Base-by-base conservation (phyloP, 2,329 filamentous ascomycete genomes). In the Arthrobotrys pseudoclavata region DNA sequence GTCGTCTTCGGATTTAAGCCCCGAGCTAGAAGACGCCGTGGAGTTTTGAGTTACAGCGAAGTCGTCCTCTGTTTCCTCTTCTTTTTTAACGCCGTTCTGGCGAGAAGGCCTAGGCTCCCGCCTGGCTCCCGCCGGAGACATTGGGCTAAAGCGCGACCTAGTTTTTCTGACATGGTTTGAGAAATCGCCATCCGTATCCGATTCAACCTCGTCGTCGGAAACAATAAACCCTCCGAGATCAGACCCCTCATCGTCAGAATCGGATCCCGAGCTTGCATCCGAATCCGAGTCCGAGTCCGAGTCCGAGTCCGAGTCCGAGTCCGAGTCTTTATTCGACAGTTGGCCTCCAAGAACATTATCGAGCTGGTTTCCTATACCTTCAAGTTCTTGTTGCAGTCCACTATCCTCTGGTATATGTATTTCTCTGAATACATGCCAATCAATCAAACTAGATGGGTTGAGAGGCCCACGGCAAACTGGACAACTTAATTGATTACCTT, bases 401-500 rank as follows among this genome's bases (percentile, higher is more conserved):
- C 92, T 89, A 80, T 89, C 89, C 13, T 40, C 70, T 13, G 53
- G 37, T 34, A 68, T 50, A 52, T 74, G 60, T 26, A 69, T 45
- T 4, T 62, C 42, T 40, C 90, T 90, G 85, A 97, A 97, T 6
- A 89, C 87, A 4, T 87, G 85, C 81, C 91, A 91, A 76, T 92
- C 91, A 71, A 94, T 94, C 79, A 94, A 88, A 74, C 90, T 90
- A 70, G 88, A 87, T 3, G 89, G 86, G 64, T 92, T 87, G 48
- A 96, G 87, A 2, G 84, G 83, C 1, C 88, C 89, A 70, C 93
- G 90, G 82, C 94, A 97, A 67, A 91, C 87, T 3, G 93, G 93
- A 83, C 94, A 97, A 82, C 88, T 91, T 42, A 61, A n/a, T 12
- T 89, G 86, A 70, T 85, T 85, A 52, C 83, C 83, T 24, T 83